Conservation (phyloP, 1,284 basidiomycete genomes). For the Inonotus obliquus region DNA sequence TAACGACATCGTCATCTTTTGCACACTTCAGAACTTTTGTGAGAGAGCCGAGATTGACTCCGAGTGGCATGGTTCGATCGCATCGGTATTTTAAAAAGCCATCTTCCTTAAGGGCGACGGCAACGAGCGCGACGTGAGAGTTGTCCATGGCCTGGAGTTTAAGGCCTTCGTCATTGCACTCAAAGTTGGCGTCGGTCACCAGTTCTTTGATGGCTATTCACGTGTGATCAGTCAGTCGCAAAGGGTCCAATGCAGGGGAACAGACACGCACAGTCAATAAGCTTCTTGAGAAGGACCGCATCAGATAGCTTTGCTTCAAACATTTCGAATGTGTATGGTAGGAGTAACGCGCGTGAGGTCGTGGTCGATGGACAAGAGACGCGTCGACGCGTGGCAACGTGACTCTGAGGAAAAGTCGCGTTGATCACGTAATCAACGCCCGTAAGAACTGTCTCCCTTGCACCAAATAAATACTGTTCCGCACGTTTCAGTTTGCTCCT, state of each 20-base stretch:
- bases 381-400: neutral
- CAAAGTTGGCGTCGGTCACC: conserved; percentile 97
- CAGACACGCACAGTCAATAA: conserved; percentile 71
- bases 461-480: too few relatives aligned
- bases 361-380: neutral
- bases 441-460: too few relatives aligned
- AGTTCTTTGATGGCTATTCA: conserved; percentile 93
- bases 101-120: conserved; percentile 70
- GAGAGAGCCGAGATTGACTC: conserved; percentile 85
- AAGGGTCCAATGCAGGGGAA: neutral
- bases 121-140: conserved; percentile 96
- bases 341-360: neutral
- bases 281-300: conserved; percentile 80
- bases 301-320: conserved; percentile 86
- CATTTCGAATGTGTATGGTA: conserved; percentile 41
- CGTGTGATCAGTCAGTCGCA: conserved; percentile 5
- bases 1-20: conserved; percentile 93
- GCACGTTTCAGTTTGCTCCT: too few relatives aligned
- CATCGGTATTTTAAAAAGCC: conserved; percentile 92
- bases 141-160: conserved; percentile 99
- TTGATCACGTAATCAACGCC: neutral
- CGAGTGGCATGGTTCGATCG: conserved; percentile 93
- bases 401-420: neutral
- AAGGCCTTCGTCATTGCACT: conserved; percentile 96
- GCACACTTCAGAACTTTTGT: conserved; percentile 98